Percentiles rank a stretch among this genome's conserved stretches.
phyloP scores from a whole-genome alignment of 1,284 basidiomycete species.

The Naganishia liquefaciens region DNA sequence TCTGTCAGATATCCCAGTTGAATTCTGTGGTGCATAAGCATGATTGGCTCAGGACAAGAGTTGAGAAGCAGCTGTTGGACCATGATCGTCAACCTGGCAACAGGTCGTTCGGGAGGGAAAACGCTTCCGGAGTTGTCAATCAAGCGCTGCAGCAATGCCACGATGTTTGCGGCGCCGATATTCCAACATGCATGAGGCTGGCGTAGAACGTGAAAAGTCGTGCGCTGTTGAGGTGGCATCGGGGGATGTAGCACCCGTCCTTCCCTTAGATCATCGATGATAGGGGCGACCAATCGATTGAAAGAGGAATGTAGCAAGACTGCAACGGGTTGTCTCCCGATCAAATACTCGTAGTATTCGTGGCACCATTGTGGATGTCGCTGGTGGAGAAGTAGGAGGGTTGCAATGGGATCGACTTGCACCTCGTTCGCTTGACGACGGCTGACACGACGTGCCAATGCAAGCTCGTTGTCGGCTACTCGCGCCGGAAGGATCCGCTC shows the following conservation, averaged over 20 bases:
- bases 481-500: neutral
- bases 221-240: neutral
- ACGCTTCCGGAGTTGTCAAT: conserved; percentile 4
- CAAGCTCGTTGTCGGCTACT: conserved; percentile 13
- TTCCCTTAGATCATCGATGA: conserved; percentile 10
- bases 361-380: conserved; percentile 11
- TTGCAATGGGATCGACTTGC: conserved; percentile 11
- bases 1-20: conserved; percentile 3
- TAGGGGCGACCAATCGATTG: neutral
- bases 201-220: conserved; percentile 11
- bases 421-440: conserved; percentile 1
- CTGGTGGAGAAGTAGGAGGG: conserved; percentile 10
- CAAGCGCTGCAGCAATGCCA: conserved; percentile 13
- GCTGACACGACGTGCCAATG: conserved; percentile 2
- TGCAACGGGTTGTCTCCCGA: neutral
- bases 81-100: neutral
- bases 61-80: conserved; percentile 9
- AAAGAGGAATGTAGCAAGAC: neutral
- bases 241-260: neutral
- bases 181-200: conserved; percentile 17
- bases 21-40: conserved; percentile 4
- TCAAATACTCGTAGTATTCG: conserved; percentile 13
- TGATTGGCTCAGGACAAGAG: conserved; percentile 14
- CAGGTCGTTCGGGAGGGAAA: conserved; percentile 7
- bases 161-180: conserved; percentile 4